Base-by-base conservation (phyloP, 139 green algal genomes). In the Tetratostichococcus sp. region DNA sequence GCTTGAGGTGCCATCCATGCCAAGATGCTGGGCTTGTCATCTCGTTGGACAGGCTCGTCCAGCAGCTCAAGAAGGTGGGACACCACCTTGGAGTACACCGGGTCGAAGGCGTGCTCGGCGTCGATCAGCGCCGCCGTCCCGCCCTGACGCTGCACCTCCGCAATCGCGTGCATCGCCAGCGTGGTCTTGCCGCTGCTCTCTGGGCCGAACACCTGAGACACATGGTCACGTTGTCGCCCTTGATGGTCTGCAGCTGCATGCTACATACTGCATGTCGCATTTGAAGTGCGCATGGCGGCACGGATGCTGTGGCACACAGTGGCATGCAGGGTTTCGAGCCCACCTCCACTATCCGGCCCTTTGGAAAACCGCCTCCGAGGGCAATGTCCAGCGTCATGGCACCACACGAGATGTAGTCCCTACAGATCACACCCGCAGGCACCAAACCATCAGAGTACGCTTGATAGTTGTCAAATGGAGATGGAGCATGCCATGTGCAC, bases 101-200 rank as follows among this genome's bases (percentile, higher is more conserved):
- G 83, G 84, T 99, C 94, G 59, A 98, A 95, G 4, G 95, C 94
- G 71, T 98, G 90, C 86, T 99, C 96, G 21, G 91, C 93, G 75
- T 99, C 95, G 58, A 99, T 93, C 22, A 98, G 88, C 28, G 85
- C 84, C 0, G 84, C 88, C 25, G 69, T 88, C 25, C 86, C 92
- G 30, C 89, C 89, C 21, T 62, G 28, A 39, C 82, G 85, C 75
- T 92, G 91, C 25, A 93, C 85, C 75, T 97, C 92, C 14, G 95
- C 95, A 25, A 98, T 94, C 5, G 90, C 92, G 79, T 97, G 91
- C 81, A 99, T 81, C 2, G 95, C 95, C 73, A 99, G 79, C 0
- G 95, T 98, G 2, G 94, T 98, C 86, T 99, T 99, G 67, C 95
- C 95, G 65, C 83, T 91, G 58, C 77, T 86, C 84, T 99, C 95